Evolutionary conservation across 2,329 filamentous ascomycete species (phyloP).

Genomic region (Didymella glomerata): DNA sequence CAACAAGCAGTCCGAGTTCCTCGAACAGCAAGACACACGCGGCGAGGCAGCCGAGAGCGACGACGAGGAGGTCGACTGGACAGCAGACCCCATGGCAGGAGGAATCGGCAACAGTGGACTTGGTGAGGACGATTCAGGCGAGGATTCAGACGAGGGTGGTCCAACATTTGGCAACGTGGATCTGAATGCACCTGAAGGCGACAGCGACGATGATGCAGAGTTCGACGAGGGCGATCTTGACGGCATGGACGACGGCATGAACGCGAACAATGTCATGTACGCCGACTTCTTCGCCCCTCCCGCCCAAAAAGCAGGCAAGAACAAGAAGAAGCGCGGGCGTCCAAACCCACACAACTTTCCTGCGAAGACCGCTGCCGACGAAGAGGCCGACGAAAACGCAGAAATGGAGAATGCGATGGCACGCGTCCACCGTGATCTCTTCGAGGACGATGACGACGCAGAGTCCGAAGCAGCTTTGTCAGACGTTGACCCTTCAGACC

Average conservation of each 20-base stretch:
- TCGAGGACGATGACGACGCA: constrained; percentile 75
- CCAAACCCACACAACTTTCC: constrained; percentile 64
- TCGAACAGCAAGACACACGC: constrained; percentile 83
- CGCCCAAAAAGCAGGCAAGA: constrained; percentile 72
- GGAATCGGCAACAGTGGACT: constrained; percentile 42
- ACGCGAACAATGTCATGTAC: constrained; percentile 90
- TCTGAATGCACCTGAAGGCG: constrained; percentile 75
- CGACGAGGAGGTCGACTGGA: constrained; percentile 84
- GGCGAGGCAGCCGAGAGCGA: constrained; percentile 82
- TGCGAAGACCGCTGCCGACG: constrained; percentile 31
- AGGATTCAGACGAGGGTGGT: constrained; percentile 75
- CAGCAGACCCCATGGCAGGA: constrained; percentile 72
- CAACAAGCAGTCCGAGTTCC: constrained; percentile 89
- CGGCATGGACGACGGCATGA: constrained; percentile 65
- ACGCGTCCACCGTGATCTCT: constrained; percentile 87
- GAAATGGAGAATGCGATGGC: constrained; percentile 85
- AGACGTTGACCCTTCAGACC: constrained; percentile 70
- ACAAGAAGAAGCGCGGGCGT: constrained; percentile 61
- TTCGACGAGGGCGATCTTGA: constrained; percentile 65
- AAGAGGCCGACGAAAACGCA: constrained; percentile 53
- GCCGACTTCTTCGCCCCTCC: constrained; percentile 93
- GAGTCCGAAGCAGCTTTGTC: constrained; percentile 66
- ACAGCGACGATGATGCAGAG: constrained; percentile 68
- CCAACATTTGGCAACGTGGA: constrained; percentile 85
- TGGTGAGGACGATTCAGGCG: constrained; percentile 57